A percentile compares a stretch with the other conserved stretches of the same genome.
Evolutionary conservation across 164 flowering plant species (phyloP).

Genomic region (Hamamelis virginiana): DNA sequence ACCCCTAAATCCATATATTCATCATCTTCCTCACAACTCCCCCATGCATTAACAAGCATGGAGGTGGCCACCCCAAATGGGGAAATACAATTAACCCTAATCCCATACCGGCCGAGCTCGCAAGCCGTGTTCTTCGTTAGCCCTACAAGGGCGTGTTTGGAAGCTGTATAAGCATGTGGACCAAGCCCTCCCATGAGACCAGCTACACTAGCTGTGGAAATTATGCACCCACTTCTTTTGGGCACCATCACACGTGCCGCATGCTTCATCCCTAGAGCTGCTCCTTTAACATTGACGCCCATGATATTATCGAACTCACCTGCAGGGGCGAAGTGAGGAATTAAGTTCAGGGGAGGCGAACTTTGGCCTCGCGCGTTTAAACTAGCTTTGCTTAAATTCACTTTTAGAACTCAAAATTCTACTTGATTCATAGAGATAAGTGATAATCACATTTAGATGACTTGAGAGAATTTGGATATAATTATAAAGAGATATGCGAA

Average conservation of each 20-base stretch:
- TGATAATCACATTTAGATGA: too few relatives aligned
- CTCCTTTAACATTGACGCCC: slow-evolving; percentile 65
- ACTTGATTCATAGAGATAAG: too few relatives aligned
- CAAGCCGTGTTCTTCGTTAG: slow-evolving; percentile 78
- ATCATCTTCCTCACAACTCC: slow-evolving; percentile 31
- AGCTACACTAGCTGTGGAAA: slow-evolving; percentile 76
- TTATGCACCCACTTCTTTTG: slow-evolving; percentile 56
- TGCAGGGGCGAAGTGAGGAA: too few relatives aligned
- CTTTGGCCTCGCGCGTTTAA: too few relatives aligned
- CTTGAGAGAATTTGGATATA: too few relatives aligned
- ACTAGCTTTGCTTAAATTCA: too few relatives aligned
- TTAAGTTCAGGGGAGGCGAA: too few relatives aligned
- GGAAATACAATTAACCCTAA: slow-evolving; percentile 86
- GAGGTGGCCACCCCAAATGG: slow-evolving; percentile 88
- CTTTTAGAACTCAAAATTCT: too few relatives aligned
- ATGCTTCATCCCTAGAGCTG: slow-evolving; percentile 76
- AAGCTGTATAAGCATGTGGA: slow-evolving; percentile 80
- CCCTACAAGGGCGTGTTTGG: slow-evolving; percentile 86
- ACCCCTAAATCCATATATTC: slow-evolving; percentile 22
- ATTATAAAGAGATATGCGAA: too few relatives aligned
- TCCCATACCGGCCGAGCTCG: slow-evolving; percentile 75
- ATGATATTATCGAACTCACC: slow-evolving; percentile 67
- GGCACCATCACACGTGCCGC: slow-evolving; percentile 77
- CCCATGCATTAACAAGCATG: slow-evolving; percentile 78
- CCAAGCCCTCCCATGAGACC: slow-evolving; percentile 83